Evolutionary conservation across 2,329 filamentous ascomycete species (phyloP).

Genomic region (Apiospora rasikravindrae): DNA sequence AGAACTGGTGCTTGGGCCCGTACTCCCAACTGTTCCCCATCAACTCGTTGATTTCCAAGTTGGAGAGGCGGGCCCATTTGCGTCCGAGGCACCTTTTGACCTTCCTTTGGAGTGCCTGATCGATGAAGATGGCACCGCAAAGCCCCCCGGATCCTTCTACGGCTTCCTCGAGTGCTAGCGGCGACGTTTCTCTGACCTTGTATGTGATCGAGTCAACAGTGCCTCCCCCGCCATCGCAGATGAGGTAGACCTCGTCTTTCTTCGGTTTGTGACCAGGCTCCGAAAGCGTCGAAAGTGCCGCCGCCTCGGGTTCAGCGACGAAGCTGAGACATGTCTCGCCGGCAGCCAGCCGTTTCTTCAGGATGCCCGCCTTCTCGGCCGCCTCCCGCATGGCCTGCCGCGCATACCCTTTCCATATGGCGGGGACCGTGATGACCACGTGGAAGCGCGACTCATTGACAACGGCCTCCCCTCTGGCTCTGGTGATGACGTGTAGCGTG

Average conservation of each 20-base stretch:
- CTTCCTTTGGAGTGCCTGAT: not conserved
- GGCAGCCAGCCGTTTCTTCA: conserved; percentile 20
- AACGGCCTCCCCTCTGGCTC: conserved; percentile 22
- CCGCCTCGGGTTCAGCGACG: conserved; percentile 35
- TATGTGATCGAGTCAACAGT: conserved; percentile 33
- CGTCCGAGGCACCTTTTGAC: not conserved
- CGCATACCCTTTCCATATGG: conserved; percentile 35
- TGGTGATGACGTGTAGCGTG: conserved; percentile 26
- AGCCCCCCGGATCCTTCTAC: not conserved
- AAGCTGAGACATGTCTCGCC: conserved; percentile 29
- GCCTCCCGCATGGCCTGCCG: conserved; percentile 29
- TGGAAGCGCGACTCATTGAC: conserved; percentile 26
- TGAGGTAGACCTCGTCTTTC: conserved; percentile 26
- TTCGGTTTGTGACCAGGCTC: conserved; percentile 18
- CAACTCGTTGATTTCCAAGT: not conserved
- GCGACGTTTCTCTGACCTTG: conserved; percentile 17
- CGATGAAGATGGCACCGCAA: conserved; percentile 20
- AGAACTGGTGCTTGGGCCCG: conserved; percentile 6
- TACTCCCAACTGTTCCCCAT: not conserved
- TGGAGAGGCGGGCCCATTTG: not conserved
- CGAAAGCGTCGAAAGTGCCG: conserved; percentile 30
- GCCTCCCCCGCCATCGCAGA: conserved; percentile 35
- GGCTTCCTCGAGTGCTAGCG: not conserved
- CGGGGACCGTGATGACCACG: conserved; percentile 35
- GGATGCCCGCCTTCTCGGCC: conserved; percentile 29